Percentiles rank a stretch among this genome's conserved stretches.
These are phyloP conservation scores for Wickerhamomyces mucosus DNA, from an alignment of 805 yeast species.

Conservation along the genomic window DNA sequence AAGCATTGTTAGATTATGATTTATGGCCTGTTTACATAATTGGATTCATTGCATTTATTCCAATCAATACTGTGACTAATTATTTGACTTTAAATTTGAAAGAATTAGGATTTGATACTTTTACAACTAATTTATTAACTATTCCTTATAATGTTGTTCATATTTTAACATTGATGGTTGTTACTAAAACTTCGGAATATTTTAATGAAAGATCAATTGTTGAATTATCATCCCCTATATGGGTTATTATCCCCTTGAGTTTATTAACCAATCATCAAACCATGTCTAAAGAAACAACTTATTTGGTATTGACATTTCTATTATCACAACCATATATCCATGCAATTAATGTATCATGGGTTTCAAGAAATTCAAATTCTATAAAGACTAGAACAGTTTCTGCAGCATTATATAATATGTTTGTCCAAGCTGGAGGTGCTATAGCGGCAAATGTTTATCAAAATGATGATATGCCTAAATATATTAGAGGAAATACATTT, in stretches of 20 bases:
- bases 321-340: too few relatives aligned
- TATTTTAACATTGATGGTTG: slow-evolving; percentile 24
- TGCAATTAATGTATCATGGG: slow-evolving; percentile 31
- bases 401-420: slow-evolving; percentile 57
- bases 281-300: slow-evolving; percentile 15
- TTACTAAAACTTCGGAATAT: slow-evolving; percentile 31
- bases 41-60: slow-evolving; percentile 35
- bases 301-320: slow-evolving; percentile 21
- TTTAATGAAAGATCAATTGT: slow-evolving; percentile 16
- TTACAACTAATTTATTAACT: slow-evolving; percentile 38
- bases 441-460: slow-evolving; percentile 50
- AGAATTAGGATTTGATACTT: slow-evolving; percentile 40
- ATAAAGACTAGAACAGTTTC: slow-evolving; percentile 53
- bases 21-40: slow-evolving; percentile 46
- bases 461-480: slow-evolving; percentile 46
- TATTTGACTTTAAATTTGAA: slow-evolving; percentile 42
- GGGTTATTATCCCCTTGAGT: slow-evolving; percentile 26
- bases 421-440: slow-evolving; percentile 48
- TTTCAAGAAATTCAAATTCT: slow-evolving; percentile 51
- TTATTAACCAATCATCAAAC: slow-evolving; percentile 17
- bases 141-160: slow-evolving; percentile 39
- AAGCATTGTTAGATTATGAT: slow-evolving; percentile 38
- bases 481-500: slow-evolving; percentile 43
- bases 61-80: slow-evolving; percentile 22
- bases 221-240: slow-evolving; percentile 22